Evolutionary conservation across 169 alveolate genomes (phyloP).

Genomic region (Cryptosporidium ryanae): DNA sequence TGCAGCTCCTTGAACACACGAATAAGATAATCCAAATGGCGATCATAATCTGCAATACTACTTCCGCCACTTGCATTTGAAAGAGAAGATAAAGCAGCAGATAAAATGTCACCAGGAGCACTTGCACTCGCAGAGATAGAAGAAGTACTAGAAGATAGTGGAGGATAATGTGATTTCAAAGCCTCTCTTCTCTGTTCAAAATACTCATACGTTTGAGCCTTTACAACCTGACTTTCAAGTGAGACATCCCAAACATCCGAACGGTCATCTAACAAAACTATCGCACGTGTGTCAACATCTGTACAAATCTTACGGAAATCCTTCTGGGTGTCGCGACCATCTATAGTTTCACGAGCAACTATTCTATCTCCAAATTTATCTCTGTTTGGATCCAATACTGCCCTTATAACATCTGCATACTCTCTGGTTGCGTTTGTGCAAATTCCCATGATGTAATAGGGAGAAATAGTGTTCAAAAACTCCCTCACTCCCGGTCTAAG

Average conservation of each 20-base stretch:
- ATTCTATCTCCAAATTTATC: conserved; percentile 88
- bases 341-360: conserved; percentile 87
- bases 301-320: conserved; percentile 84
- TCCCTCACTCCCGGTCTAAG: conserved; percentile 90
- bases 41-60: conserved; percentile 85
- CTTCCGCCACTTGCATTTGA: conserved; percentile 75
- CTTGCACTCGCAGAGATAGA: conserved; percentile 47
- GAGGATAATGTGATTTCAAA: conserved; percentile 78
- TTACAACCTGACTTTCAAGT: conserved; percentile 88
- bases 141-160: conserved; percentile 64
- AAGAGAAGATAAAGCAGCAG: conserved; percentile 71
- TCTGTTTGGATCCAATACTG: conserved; percentile 91
- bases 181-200: conserved; percentile 81
- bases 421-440: conserved; percentile 93
- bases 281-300: conserved; percentile 85
- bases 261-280: conserved; percentile 91
- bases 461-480: conserved; percentile 85
- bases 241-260: conserved; percentile 90
- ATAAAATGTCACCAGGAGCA: conserved; percentile 73
- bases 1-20: conserved; percentile 87
- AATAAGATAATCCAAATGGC: conserved; percentile 88
- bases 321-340: conserved; percentile 86
- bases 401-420: conserved; percentile 91
- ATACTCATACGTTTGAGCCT: conserved; percentile 91
- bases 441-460: conserved; percentile 89